phyloP scores from a whole-genome alignment of 345 rosid species.

The Aquilaria malaccensis region DNA sequence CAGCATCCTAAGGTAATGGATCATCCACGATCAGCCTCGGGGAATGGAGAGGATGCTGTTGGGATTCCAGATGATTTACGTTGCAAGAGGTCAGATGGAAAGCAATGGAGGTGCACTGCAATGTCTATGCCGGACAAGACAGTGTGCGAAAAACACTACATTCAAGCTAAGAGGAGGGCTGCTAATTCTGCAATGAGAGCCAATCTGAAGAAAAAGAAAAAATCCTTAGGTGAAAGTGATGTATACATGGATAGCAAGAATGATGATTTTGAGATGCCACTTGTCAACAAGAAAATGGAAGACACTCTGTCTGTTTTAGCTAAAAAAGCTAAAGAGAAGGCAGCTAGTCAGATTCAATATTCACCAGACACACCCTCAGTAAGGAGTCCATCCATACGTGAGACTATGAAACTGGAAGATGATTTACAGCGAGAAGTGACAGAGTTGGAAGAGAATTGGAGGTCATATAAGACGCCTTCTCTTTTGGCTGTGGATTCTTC shows the following conservation, averaged over 20 bases:
- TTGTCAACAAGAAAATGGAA: constrained; percentile 29
- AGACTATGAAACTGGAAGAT: constrained; percentile 39
- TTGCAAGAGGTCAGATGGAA: constrained; percentile 98
- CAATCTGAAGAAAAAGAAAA: constrained; percentile 70
- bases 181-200: constrained; percentile 92
- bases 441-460: constrained; percentile 54
- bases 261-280: constrained; percentile 59
- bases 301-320: constrained; percentile 31
- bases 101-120: constrained; percentile 99
- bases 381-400: constrained; percentile 36
- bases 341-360: constrained; percentile 29
- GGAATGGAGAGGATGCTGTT: constrained; percentile 55
- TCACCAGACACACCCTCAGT: constrained; percentile 49
- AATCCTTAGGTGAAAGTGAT: constrained; percentile 52
- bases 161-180: constrained; percentile 91
- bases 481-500: constrained; percentile 51
- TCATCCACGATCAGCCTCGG: constrained; percentile 44
- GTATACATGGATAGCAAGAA: constrained; percentile 55
- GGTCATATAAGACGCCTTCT: constrained; percentile 44
- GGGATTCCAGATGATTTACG: constrained; percentile 89
- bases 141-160: constrained; percentile 93
- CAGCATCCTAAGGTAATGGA: constrained; percentile 28
- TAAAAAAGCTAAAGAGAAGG: constrained; percentile 46
- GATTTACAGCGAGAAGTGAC: constrained; percentile 45
- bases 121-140: constrained; percentile 98